phyloP scores from a whole-genome alignment of 2,329 filamentous ascomycete species.

The Cladosporium sp. region DNA sequence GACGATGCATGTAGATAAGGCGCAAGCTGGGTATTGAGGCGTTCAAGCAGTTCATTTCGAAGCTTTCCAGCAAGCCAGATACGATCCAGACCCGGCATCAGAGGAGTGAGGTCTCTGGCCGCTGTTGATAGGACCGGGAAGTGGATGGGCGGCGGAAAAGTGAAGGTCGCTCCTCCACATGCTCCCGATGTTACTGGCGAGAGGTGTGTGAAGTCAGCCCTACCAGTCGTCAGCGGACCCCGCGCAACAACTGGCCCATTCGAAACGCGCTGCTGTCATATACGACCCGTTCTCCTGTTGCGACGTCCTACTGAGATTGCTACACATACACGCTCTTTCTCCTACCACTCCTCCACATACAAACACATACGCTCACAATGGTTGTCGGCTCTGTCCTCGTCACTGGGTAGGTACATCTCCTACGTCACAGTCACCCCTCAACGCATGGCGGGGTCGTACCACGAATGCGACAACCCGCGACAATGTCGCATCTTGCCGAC shows the following conservation, averaged over 20 bases:
- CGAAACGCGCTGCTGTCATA: slow-evolving; percentile 9
- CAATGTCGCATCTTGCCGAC: not conserved
- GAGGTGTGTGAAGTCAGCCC: not conserved
- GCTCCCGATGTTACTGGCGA: not conserved
- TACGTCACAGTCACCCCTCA: not conserved
- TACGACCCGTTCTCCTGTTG: not conserved
- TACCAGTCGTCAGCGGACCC: not conserved
- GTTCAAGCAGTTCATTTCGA: not conserved
- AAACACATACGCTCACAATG: slow-evolving; percentile 12
- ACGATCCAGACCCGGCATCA: not conserved
- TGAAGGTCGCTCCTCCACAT: slow-evolving; percentile 4
- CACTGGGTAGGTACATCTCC: slow-evolving; percentile 15
- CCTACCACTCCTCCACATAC: not conserved
- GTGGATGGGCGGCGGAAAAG: slow-evolving; percentile 9
- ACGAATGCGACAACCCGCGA: not conserved
- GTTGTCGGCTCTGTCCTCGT: slow-evolving; percentile 21
- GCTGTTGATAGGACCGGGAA: not conserved
- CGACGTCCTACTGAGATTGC: not conserved
- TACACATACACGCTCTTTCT: not conserved
- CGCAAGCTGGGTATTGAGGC: not conserved
- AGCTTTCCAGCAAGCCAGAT: not conserved
- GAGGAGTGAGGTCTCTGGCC: not conserved
- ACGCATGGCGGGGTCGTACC: not conserved
- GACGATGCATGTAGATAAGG: slow-evolving; percentile 3
- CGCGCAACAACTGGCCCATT: not conserved